Base-by-base conservation (phyloP, 768 basidiomycete species). In the Phlegmacium glaucopus region DNA sequence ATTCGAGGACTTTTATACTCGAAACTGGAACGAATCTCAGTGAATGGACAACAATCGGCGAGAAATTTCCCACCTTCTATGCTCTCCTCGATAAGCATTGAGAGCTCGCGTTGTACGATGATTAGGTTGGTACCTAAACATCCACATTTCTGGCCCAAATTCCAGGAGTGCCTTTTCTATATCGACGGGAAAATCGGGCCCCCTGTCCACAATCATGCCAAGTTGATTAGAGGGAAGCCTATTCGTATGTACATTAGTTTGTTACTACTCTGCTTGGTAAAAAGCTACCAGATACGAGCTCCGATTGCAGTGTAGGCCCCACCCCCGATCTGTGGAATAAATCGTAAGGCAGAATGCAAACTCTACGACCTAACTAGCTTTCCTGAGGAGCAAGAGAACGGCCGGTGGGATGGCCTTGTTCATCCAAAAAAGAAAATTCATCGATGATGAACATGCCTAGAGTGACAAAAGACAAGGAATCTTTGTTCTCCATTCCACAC, bases 391-490 rank as follows among this genome's bases (percentile, higher is more conserved):
- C 64, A 18, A 74, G 61, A 22, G 65, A 64, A 54, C 64, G 69
- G 9, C 68, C 76, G 16, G 73, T 80, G 1, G 77, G 72, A 2
- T 65, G 64, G 3, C 86, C 87, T 35, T 77, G 60, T 28, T 76
- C 74, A 49, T 85, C 79, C 41, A 69, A 57, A 58, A 81, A 86
- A 3, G 76, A 72, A 56, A 93, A 88, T 52, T 85, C 76, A 64
- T 96, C 93, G 56, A 94, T 78, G 58, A 96, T 94, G 70, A 94
- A 94, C 80, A 93, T 82, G 6, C 92, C 93, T 18, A 93, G 71
- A n/a, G 84, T 81, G 15, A 78, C 80, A 39, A 90, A 83, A 35
- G 30, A 37, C 22, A 22, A 5, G 22, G 22, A 22, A 22, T 22
- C 22, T 5, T 22, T 22, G 22, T 22, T 22, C 22, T 22, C 22